Evolutionary conservation across 306 rosid genomes (phyloP).

Genomic region (Cotoneaster glaucophyllus): DNA sequence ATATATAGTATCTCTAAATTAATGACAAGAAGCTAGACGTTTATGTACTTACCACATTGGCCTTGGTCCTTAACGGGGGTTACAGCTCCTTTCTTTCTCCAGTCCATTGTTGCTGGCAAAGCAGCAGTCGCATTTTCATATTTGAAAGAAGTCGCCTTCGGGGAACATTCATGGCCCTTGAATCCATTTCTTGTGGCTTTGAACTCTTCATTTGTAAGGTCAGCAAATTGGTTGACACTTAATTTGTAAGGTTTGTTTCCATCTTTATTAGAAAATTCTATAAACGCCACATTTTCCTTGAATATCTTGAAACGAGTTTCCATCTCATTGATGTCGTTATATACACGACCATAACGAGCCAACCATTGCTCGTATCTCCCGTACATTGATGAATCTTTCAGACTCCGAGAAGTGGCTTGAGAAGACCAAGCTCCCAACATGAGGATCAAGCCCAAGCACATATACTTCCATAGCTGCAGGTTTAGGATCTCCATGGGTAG

Average conservation of each 20-base stretch:
- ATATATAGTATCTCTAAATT: neutral
- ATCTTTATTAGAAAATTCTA: neutral
- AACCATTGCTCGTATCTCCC: too few species aligned
- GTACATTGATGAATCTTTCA: too few species aligned
- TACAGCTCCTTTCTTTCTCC: constrained; percentile 38
- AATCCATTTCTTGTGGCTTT: constrained; percentile 26
- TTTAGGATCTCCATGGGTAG: too few species aligned
- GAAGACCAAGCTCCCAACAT: constrained; percentile 11
- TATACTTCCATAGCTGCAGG: too few species aligned
- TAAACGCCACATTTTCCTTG: too few species aligned
- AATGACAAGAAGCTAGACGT: too few species aligned
- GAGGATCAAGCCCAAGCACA: too few species aligned
- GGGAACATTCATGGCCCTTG: constrained; percentile 35
- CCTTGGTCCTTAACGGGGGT: constrained; percentile 47
- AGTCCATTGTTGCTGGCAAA: constrained; percentile 29
- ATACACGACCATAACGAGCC: constrained; percentile 9
- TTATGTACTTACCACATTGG: constrained; percentile 22
- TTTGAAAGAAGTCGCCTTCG: neutral
- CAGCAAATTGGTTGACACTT: constrained; percentile 24
- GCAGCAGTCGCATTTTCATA: neutral
- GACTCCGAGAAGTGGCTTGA: constrained; percentile 24
- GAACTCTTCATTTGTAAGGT: constrained; percentile 43
- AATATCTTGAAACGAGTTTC: constrained; percentile 16
- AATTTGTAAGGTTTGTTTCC: constrained; percentile 30
- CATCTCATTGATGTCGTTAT: constrained; percentile 14